Percentiles rank a stretch among this genome's conserved stretches.
phyloP scores from a whole-genome alignment of 192 early-diverging fungal genomes.

The Coemansia sp. region DNA sequence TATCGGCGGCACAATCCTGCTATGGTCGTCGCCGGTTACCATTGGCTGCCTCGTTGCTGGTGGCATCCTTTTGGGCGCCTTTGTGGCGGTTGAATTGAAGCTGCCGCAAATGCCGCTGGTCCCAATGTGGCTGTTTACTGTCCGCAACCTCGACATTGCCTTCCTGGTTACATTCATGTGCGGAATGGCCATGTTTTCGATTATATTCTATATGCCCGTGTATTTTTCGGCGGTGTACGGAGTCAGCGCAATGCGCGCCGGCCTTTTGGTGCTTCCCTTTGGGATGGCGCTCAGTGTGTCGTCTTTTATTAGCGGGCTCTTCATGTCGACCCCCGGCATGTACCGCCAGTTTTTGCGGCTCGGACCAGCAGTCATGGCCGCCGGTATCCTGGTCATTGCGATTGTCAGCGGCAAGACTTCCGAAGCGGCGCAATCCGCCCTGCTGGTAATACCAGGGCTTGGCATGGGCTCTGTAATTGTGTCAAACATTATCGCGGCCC shows the following conservation, averaged over 20 bases:
- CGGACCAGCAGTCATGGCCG: constrained; percentile 62
- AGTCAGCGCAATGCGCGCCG: constrained; percentile 67
- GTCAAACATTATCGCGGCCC: constrained; percentile 67
- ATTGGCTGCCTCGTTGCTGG: constrained; percentile 47
- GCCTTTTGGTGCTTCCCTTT: constrained; percentile 78
- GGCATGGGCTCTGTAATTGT: constrained; percentile 80
- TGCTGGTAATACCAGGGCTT: constrained; percentile 65
- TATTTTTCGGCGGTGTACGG: constrained; percentile 74
- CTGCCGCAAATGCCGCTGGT: constrained; percentile 57
- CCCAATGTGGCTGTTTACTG: constrained; percentile 61
- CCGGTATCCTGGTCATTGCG: constrained; percentile 62
- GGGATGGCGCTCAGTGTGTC: constrained; percentile 68
- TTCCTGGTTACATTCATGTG: constrained; percentile 38
- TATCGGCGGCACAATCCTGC: constrained; percentile 65
- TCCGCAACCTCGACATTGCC: constrained; percentile 48
- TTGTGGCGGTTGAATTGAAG: constrained; percentile 64
- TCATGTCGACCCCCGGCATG: constrained; percentile 57
- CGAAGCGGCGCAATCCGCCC: constrained; percentile 54
- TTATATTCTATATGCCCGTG: constrained; percentile 63
- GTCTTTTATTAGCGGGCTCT: constrained; percentile 65
- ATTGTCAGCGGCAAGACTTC: constrained; percentile 53
- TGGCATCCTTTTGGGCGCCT: constrained; percentile 43
- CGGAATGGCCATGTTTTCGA: constrained; percentile 52
- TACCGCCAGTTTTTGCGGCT: constrained; percentile 65
- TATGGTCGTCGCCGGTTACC: constrained; percentile 57